Evolutionary conservation across 2,329 filamentous ascomycete species (phyloP).

Genomic region (Monilinia polystroma): DNA sequence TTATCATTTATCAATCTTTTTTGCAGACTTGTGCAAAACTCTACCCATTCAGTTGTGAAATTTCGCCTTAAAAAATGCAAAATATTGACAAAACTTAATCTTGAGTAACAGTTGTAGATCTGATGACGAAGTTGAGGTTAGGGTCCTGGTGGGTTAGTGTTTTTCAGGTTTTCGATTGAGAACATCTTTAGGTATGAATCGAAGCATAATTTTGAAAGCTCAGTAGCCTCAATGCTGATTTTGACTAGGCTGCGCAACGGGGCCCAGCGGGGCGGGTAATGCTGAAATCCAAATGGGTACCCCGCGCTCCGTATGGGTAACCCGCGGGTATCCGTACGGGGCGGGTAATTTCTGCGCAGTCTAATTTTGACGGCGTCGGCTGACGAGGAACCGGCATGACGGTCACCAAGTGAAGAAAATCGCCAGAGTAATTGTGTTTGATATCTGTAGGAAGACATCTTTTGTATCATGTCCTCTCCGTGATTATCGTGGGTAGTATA

Average conservation of each 20-base stretch:
- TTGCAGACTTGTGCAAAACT: not conserved
- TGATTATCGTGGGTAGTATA: not conserved
- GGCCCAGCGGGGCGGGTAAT: too few relatives aligned
- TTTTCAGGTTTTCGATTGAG: not conserved
- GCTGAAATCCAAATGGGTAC: too few relatives aligned
- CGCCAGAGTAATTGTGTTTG: not conserved
- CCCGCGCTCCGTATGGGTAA: too few relatives aligned
- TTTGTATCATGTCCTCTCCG: not conserved
- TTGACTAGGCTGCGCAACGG: not conserved
- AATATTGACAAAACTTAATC: not conserved
- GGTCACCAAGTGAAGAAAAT: conserved; percentile 4
- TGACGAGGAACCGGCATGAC: not conserved
- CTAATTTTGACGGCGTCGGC: not conserved
- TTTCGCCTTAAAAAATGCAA: not conserved
- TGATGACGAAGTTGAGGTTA: too few relatives aligned
- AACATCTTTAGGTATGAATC: conserved; percentile 1
- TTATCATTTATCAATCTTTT: not conserved
- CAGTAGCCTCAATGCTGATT: not conserved
- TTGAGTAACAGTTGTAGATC: not conserved
- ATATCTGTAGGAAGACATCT: not conserved
- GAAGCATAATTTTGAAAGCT: not conserved
- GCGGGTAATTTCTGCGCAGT: too few relatives aligned
- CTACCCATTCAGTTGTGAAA: not conserved
- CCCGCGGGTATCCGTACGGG: too few relatives aligned
- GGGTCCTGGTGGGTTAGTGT: too few relatives aligned